Conservation (phyloP, 768 basidiomycete species). For the Boletus subcaerulescens region DNA sequence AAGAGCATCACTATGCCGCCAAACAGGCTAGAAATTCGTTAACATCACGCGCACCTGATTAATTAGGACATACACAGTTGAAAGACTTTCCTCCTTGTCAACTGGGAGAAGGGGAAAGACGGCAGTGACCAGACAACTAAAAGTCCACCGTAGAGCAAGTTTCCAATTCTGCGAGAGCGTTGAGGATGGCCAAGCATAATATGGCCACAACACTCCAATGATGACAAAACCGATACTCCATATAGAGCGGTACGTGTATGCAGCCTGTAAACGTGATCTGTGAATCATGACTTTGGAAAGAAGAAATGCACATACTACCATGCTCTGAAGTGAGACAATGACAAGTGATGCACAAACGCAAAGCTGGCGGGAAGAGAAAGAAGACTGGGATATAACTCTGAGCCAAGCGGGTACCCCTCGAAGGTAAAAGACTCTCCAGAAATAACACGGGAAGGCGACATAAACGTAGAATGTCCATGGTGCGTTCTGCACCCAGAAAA, state of each 20-base stretch:
- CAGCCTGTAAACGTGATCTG: constrained; percentile 41
- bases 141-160: constrained; percentile 42
- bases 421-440: constrained; percentile 61
- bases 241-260: constrained; percentile 66
- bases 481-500: constrained; percentile 61
- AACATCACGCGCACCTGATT: constrained; percentile 1
- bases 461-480: constrained; percentile 78
- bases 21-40: constrained; percentile 33
- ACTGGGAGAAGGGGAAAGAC: constrained; percentile 73
- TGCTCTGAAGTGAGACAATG: constrained; percentile 51
- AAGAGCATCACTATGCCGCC: constrained; percentile 49
- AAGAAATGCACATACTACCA: constrained; percentile 58
- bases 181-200: constrained; percentile 44
- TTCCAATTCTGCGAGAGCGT: constrained; percentile 25
- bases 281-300: background rate
- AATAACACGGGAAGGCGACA: constrained; percentile 70
- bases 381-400: constrained; percentile 14
- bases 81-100: constrained; percentile 63
- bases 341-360: constrained; percentile 33
- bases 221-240: constrained; percentile 67
- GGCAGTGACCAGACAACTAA: constrained; percentile 50
- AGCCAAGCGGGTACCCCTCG: constrained; percentile 20
- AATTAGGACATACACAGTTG: constrained; percentile 52
- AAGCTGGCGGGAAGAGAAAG: constrained; percentile 22
- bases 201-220: constrained; percentile 67